phyloP scores from a whole-genome alignment of 2,329 filamentous ascomycete species.

The Fusarium secorum region DNA sequence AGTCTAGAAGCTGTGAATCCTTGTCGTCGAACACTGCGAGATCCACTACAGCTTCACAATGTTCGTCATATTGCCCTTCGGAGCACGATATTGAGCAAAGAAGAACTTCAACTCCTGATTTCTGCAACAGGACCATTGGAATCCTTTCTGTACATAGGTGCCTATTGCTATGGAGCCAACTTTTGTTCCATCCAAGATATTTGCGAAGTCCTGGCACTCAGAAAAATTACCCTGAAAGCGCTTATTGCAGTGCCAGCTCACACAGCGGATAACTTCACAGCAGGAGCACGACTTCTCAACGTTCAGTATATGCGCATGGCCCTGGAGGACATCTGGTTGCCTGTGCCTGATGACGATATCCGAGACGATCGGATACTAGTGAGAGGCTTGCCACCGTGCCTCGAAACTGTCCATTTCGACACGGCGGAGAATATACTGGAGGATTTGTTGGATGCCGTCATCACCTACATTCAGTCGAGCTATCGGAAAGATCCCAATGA shows the following conservation, averaged over 20 bases:
- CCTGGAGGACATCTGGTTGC: not conserved
- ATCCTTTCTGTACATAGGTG: not conserved
- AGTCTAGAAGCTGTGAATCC: no score
- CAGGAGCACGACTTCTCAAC: not conserved
- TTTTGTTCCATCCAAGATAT: not conserved
- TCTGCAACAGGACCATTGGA: not conserved
- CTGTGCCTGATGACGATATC: not conserved
- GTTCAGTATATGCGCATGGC: not conserved
- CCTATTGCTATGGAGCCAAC: fast-evolving
- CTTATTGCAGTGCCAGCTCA: not conserved
- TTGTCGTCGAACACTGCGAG: not conserved
- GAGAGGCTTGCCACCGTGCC: not conserved
- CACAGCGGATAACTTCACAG: not conserved
- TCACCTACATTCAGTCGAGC: not conserved
- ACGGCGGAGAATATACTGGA: not conserved
- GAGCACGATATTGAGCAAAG: fast-evolving
- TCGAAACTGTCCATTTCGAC: not conserved
- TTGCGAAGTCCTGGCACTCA: not conserved
- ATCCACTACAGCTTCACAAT: not conserved
- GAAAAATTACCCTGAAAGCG: not conserved
- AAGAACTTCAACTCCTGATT: not conserved
- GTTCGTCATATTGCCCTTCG: not conserved
- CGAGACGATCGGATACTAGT: not conserved
- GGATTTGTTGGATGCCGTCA: not conserved
- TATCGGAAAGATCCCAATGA: not conserved